These are phyloP conservation scores for Podospora pseudocomata DNA, from an alignment of 495 filamentous ascomycete species.

Conservation along the genomic window DNA sequence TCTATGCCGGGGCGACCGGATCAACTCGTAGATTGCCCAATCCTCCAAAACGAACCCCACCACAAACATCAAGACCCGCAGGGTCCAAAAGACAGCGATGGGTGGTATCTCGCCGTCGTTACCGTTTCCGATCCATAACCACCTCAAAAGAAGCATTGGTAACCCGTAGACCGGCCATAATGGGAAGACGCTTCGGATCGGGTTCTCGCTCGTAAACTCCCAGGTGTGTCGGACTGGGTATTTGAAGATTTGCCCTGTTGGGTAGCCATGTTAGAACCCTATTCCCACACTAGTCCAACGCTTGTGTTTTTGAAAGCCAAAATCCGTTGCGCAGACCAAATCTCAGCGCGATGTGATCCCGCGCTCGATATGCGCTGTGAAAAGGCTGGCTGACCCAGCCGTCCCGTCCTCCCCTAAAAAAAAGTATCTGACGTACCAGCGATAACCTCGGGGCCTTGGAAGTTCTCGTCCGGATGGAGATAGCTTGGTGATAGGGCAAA, in stretches of 20 bases:
- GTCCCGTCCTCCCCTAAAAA: neutral
- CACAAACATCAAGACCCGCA: slow-evolving; percentile 85
- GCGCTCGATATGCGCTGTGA: neutral
- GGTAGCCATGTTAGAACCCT: neutral
- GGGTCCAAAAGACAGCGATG: slow-evolving; percentile 77
- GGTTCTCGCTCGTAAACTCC: slow-evolving; percentile 84
- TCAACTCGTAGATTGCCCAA: slow-evolving; percentile 91
- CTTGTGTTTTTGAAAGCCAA: neutral
- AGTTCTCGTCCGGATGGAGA: slow-evolving; percentile 96
- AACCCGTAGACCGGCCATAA: slow-evolving; percentile 91
- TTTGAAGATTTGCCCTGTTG: slow-evolving; percentile 76
- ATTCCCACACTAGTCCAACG: neutral
- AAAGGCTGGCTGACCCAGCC: neutral
- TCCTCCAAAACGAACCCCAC: slow-evolving; percentile 95
- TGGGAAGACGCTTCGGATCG: slow-evolving; percentile 92
- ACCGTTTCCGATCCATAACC: slow-evolving; percentile 69
- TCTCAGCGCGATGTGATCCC: neutral
- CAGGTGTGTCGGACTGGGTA: slow-evolving; percentile 84
- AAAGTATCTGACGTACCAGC: slow-evolving; percentile 62
- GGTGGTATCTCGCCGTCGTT: slow-evolving; percentile 59
- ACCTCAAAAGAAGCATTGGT: slow-evolving; percentile 85
- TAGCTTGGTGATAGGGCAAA: slow-evolving; percentile 94
- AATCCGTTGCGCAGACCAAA: neutral
- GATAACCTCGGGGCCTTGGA: slow-evolving; percentile 95
- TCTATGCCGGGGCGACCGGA: slow-evolving; percentile 68